Conservation (phyloP, 2,329 filamentous ascomycete genomes). For the Phialophora expanda region DNA sequence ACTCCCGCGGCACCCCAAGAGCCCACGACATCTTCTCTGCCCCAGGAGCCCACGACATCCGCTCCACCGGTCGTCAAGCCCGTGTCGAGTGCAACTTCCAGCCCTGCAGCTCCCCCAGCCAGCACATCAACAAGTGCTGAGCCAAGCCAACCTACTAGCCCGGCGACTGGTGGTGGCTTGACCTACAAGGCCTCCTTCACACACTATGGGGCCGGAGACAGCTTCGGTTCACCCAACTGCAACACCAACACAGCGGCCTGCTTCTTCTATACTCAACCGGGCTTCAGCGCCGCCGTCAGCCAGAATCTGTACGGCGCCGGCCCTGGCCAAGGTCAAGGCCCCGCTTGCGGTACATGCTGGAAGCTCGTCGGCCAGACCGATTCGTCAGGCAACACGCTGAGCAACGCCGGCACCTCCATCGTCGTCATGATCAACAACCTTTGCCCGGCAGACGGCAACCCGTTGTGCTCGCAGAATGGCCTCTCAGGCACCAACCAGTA, state of each 20-base stretch:
- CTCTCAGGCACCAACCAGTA: slow-evolving; percentile 46
- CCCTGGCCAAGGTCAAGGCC: slow-evolving; percentile 46
- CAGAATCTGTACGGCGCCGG: slow-evolving; percentile 50
- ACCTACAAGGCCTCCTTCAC: slow-evolving; percentile 45
- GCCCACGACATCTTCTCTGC: slow-evolving; percentile 9
- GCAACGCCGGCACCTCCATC: slow-evolving; percentile 44
- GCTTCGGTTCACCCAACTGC: slow-evolving; percentile 45
- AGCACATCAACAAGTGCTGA: slow-evolving; percentile 17
- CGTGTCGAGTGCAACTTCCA: neutral
- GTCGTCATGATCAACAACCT: slow-evolving; percentile 51
- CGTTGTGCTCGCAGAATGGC: slow-evolving; percentile 46
- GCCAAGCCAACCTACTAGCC: slow-evolving; percentile 21
- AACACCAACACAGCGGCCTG: slow-evolving; percentile 47
- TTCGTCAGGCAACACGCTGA: slow-evolving; percentile 35
- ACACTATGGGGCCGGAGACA: slow-evolving; percentile 45
- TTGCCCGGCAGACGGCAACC: slow-evolving; percentile 48
- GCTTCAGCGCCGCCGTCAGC: slow-evolving; percentile 47
- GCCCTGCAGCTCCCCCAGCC: slow-evolving; percentile 13
- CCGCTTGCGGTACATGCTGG: slow-evolving; percentile 50
- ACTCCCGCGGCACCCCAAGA: slow-evolving; percentile 3
- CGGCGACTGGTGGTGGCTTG: slow-evolving; percentile 16
- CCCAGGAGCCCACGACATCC: slow-evolving; percentile 9
- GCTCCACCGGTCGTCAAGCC: slow-evolving; percentile 12
- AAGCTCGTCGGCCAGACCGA: slow-evolving; percentile 46
- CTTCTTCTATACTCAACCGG: slow-evolving; percentile 44